A percentile compares a stretch with the other conserved stretches of the same genome.
phyloP scores from a whole-genome alignment of 2,329 filamentous ascomycete species.

The Ceratocystis cacaofunesta region DNA sequence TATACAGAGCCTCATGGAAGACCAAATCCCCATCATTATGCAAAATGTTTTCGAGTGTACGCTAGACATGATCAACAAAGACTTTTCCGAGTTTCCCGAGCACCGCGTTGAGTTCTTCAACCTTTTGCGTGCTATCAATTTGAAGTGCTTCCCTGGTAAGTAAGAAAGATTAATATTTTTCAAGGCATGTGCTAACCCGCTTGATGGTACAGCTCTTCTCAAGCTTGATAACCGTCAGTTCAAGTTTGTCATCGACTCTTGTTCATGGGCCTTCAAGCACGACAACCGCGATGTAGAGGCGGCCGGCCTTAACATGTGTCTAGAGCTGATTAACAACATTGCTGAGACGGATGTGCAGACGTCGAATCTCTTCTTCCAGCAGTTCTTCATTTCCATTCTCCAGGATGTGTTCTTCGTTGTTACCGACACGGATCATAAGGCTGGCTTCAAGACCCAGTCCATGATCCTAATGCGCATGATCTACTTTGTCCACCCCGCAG shows the following conservation, averaged over 20 bases:
- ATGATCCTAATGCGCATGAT: slow-evolving; percentile 90
- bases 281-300: slow-evolving; percentile 97
- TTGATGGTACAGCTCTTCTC: slow-evolving; percentile 45
- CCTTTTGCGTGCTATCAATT: slow-evolving; percentile 83
- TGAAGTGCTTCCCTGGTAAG: slow-evolving; percentile 80
- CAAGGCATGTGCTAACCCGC: slow-evolving; percentile 7
- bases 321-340: slow-evolving; percentile 95
- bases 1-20: slow-evolving; percentile 76
- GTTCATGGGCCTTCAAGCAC: slow-evolving; percentile 99
- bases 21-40: slow-evolving; percentile 94
- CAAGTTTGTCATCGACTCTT: slow-evolving; percentile 98
- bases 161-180: background rate
- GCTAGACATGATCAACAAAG: slow-evolving; percentile 99
- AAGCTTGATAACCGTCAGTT: slow-evolving; percentile 93
- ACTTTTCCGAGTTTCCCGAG: slow-evolving; percentile 97
- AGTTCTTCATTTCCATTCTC: slow-evolving; percentile 88
- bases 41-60: slow-evolving; percentile 98
- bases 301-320: slow-evolving; percentile 92
- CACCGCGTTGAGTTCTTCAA: slow-evolving; percentile 99
- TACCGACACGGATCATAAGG: slow-evolving; percentile 95
- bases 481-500: slow-evolving; percentile 70
- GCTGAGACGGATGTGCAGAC: slow-evolving; percentile 76
- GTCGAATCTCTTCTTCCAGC: slow-evolving; percentile 91
- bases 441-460: slow-evolving; percentile 95
- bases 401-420: slow-evolving; percentile 98